Base-by-base conservation (phyloP, 2,329 filamentous ascomycete species). In the Aquanectria penicillioides region DNA sequence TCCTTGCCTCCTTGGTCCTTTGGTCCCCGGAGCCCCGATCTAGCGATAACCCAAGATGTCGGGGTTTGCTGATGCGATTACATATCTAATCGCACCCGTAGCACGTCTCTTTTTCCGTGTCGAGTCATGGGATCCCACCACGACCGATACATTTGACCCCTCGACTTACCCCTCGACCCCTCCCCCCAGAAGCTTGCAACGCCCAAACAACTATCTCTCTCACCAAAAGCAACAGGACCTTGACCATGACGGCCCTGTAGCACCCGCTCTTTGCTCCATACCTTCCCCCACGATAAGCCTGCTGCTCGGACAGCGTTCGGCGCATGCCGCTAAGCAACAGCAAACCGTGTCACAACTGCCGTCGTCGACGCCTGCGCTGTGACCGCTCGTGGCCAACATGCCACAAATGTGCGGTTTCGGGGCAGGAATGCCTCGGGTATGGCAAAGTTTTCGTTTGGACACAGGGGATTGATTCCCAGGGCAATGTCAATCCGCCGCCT, bases 361-460 rank as follows among this genome's bases (percentile, higher is more conserved):
- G 85, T 59, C 82, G 81, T 56, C 81, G 81, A 69, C 82, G 86
- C 64, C 80, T 86, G 71, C 84, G 85, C 68, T 89, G 86, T 73
- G 86, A 89, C 73, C 80, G 83, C 59, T 87, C 86, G 28, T 75
- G 82, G 46, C 86, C 86, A 22, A 78, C 74, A 57, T 89, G 86
- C 72, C 80, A 83, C 67, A 89, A 88, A 75, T 89, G 86, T 71
- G 73, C 77, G 51, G 78, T 76, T 65, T 77, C 81, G 36, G 84
- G 84, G 23, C 78, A 84, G 70, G 78, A 84, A 65, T 89, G 86
- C 75, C 81, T 86, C 60, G 86, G 86, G 33, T 89, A 89, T 72
- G 85, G 83, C 59, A 83, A 82, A 68, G 73, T 88, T 41, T 83
- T 87, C 64, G 80, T 86, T 57, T 89, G 86, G 86, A 83, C 85